Percentiles rank a stretch among this genome's conserved stretches.
phyloP scores from a whole-genome alignment of 441 rosid genomes.

The Raphanus hybrid region DNA sequence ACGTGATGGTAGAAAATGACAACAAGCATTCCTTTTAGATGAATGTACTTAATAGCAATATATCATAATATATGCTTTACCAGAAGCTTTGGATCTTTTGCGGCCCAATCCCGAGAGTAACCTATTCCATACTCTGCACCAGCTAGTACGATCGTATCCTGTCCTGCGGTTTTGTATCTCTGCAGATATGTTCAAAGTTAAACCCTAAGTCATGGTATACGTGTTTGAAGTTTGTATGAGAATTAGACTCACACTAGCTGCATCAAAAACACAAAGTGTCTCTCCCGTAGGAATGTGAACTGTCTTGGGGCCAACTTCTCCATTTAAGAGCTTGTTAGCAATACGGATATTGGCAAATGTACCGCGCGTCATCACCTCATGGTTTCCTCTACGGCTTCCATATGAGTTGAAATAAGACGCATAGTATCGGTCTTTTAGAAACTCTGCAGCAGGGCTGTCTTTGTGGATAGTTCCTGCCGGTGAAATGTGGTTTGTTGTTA shows the following conservation, averaged over 20 bases:
- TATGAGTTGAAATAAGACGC: constrained; percentile 66
- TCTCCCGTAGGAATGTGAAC: constrained; percentile 64
- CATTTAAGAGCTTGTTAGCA: constrained; percentile 58
- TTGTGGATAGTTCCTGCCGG: constrained; percentile 68
- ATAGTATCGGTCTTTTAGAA: constrained; percentile 48
- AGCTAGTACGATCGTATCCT: constrained; percentile 58
- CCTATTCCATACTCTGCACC: constrained; percentile 74
- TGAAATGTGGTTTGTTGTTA: constrained; percentile 68
- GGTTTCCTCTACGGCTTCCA: constrained; percentile 67
- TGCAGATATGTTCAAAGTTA: constrained; percentile 14
- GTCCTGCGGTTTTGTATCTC: constrained; percentile 61
- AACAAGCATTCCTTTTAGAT: neutral
- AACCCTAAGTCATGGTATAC: neutral
- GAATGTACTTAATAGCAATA: neutral
- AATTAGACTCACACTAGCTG: constrained; percentile 48
- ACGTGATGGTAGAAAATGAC: neutral
- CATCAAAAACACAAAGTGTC: constrained; percentile 60
- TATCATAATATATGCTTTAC: constrained; percentile 35
- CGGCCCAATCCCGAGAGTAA: constrained; percentile 70
- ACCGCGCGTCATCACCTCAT: constrained; percentile 65
- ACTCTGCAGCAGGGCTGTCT: constrained; percentile 65
- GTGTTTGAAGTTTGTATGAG: neutral
- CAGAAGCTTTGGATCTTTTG: constrained; percentile 66
- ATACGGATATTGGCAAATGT: constrained; percentile 61
- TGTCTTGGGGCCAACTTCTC: constrained; percentile 66